Base-by-base conservation (phyloP, 2,329 filamentous ascomycete genomes). In the Escovopsis sp. region DNA sequence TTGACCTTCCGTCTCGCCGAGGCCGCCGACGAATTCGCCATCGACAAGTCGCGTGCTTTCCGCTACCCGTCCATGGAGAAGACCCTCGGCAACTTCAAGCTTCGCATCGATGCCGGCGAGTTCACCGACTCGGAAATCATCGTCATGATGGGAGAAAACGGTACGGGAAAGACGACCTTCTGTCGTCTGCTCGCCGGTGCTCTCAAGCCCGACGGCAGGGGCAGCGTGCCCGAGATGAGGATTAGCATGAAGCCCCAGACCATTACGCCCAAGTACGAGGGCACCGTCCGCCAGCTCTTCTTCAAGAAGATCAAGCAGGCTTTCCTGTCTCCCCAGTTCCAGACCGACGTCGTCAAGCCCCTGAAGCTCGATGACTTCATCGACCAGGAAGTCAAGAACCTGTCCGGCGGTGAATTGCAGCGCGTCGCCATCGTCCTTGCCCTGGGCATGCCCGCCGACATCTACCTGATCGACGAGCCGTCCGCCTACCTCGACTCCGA, bases 201-300 rank as follows among this genome's bases (percentile, higher is more conserved):
- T 27, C 71, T 93, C 48, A 88, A 94, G 64, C 90, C 92, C 8
- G 92, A 98, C 50, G 76, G 72, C 48, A 76, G 68, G 45, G 67
- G 73, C 49, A 75, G 75, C 50, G 72, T 98, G 13, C 90, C 90
- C 13, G 76, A 83, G 47, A 93, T 98, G 87, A 86, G 82, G 65
- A 94, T 98, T 57, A 87, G 79, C 66, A 92, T 96, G 86, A 98
- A 98, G 72, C 92, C 92, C 15, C 90, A 98, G 67, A 98, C 92
- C 52, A 98, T 98, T 53, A 98, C 87, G 3, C 90, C 90, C 54
- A 98, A 94, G 62, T 98, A 94, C 56, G 79, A 87, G 46, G 90
- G 92, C 44, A 98, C 88, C 27, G 90, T 98, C 39, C 85, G 90
- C 43, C 86, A 94, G 61, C 72, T 98, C 34, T 96, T 98, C 71